Conservation (phyloP, 2,329 filamentous ascomycete genomes). For the Passalora sequoiae region DNA sequence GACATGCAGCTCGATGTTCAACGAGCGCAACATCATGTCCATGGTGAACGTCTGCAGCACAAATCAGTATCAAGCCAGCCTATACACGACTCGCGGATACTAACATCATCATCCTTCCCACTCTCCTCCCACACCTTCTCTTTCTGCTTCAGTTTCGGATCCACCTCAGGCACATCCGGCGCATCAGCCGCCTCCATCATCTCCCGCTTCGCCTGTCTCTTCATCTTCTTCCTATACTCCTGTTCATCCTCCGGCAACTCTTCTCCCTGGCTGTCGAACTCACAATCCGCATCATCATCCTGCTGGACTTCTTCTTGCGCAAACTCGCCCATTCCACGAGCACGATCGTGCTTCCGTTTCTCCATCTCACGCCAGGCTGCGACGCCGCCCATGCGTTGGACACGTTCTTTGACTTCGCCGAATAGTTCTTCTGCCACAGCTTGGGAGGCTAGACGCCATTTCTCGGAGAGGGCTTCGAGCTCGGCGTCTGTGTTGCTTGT, state of each 20-base stretch:
- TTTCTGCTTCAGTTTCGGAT: conserved; percentile 37
- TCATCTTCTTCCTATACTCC: conserved; percentile 44
- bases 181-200: conserved; percentile 36
- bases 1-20: conserved; percentile 58
- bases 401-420: conserved; percentile 53
- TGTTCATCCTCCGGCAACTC: conserved; percentile 36
- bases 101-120: conserved; percentile 39
- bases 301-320: conserved; percentile 32
- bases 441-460: conserved; percentile 58
- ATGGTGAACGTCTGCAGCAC: conserved; percentile 58
- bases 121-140: conserved; percentile 29
- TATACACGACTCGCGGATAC: conserved; percentile 14
- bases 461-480: conserved; percentile 51
- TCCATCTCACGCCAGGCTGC: conserved; percentile 45
- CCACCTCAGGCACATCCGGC: conserved; percentile 35
- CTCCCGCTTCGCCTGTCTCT: conserved; percentile 47
- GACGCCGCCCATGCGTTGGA: conserved; percentile 60
- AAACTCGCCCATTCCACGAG: conserved; percentile 26
- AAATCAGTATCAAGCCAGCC: neutral
- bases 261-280: conserved; percentile 32
- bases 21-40: conserved; percentile 61
- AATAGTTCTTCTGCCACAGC: conserved; percentile 65
- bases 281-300: conserved; percentile 35
- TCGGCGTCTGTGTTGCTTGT: conserved; percentile 47
- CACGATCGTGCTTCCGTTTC: conserved; percentile 30